A percentile compares a stretch with the other conserved stretches of the same genome.
These are phyloP conservation scores for Phyllosticta capitalensis DNA, from an alignment of 2,329 filamentous ascomycete genomes.

Conservation along the genomic window DNA sequence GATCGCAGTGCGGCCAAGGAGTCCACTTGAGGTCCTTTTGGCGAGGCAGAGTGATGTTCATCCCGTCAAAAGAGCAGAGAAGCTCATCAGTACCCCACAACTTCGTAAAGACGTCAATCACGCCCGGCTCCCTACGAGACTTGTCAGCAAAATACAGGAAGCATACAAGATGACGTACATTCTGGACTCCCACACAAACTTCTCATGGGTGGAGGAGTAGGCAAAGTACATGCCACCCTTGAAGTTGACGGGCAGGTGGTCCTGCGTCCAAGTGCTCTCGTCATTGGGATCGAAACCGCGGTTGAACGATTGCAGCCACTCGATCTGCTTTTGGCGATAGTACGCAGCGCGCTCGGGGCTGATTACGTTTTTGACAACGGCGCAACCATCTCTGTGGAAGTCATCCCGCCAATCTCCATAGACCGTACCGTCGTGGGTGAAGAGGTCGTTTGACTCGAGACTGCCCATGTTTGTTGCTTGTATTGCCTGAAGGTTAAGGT, in stretches of 20 bases:
- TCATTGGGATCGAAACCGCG: slow-evolving; percentile 23
- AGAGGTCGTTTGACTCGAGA: slow-evolving; percentile 3
- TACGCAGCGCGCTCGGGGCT: slow-evolving; percentile 17
- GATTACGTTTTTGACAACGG: slow-evolving; percentile 20
- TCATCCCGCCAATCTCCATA: slow-evolving; percentile 24
- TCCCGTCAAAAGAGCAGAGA: slow-evolving; percentile 23
- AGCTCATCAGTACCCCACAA: slow-evolving; percentile 31
- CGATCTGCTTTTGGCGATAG: slow-evolving; percentile 22
- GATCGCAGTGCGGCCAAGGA: slow-evolving; percentile 39
- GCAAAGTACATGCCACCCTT: slow-evolving; percentile 34
- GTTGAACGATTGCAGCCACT: slow-evolving; percentile 22
- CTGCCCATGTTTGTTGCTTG: not conserved
- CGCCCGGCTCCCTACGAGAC: slow-evolving; percentile 24
- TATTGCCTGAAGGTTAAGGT: not conserved
- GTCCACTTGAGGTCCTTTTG: slow-evolving; percentile 30
- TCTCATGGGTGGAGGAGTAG: slow-evolving; percentile 33
- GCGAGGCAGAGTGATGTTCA: slow-evolving; percentile 35
- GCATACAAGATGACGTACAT: not conserved
- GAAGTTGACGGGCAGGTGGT: slow-evolving; percentile 31
- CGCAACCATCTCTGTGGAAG: slow-evolving; percentile 21
- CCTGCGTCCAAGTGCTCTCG: slow-evolving; percentile 32
- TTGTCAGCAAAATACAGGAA: not conserved
- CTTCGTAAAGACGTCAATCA: slow-evolving; percentile 34
- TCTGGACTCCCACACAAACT: slow-evolving; percentile 36
- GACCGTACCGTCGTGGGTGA: slow-evolving; percentile 12